Percentiles rank a stretch among this genome's conserved stretches.
Evolutionary conservation across 352 stramenopile species (phyloP).

Genomic region (Chrysophaeum taylorii): DNA sequence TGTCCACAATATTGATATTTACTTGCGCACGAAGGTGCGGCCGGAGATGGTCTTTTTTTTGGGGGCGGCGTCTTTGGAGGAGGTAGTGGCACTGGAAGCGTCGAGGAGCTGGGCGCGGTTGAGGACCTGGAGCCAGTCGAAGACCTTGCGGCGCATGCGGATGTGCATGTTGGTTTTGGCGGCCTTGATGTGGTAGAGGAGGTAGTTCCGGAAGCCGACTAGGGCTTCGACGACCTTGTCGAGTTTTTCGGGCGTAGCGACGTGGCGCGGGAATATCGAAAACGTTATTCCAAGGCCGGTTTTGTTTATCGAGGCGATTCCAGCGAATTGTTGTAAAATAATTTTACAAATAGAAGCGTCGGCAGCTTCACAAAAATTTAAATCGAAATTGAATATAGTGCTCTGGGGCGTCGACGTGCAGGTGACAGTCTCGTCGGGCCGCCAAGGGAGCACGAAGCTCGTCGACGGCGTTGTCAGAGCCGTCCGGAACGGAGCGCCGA

Average conservation of each 20-base stretch:
- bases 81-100: too few relatives aligned
- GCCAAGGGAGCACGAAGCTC: too few relatives aligned
- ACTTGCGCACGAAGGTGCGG: constrained; percentile 65
- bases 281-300: constrained; percentile 33
- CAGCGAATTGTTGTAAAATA: constrained; percentile 82
- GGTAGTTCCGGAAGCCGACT: constrained; percentile 75
- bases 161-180: constrained; percentile 90
- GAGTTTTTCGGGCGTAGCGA: constrained; percentile 68
- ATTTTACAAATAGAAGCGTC: constrained; percentile 74
- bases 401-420: constrained; percentile 41
- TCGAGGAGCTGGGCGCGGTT: constrained; percentile 77
- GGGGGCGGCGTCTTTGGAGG: constrained; percentile 66
- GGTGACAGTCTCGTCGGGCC: too few relatives aligned
- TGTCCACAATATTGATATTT: too few relatives aligned
- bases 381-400: constrained; percentile 76
- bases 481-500: constrained; percentile 29
- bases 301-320: constrained; percentile 37
- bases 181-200: constrained; percentile 91
- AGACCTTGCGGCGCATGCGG: constrained; percentile 82
- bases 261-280: constrained; percentile 74
- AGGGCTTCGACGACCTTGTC: constrained; percentile 70
- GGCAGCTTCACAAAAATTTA: constrained; percentile 82
- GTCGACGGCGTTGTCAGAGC: too few relatives aligned
- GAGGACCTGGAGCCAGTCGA: constrained; percentile 76
- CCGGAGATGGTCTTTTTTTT: constrained; percentile 83